Percentiles rank a stretch among this genome's conserved stretches.
Evolutionary conservation across 176 grass and related monocot genomes (phyloP).

Genomic region (Typha latifolia): DNA sequence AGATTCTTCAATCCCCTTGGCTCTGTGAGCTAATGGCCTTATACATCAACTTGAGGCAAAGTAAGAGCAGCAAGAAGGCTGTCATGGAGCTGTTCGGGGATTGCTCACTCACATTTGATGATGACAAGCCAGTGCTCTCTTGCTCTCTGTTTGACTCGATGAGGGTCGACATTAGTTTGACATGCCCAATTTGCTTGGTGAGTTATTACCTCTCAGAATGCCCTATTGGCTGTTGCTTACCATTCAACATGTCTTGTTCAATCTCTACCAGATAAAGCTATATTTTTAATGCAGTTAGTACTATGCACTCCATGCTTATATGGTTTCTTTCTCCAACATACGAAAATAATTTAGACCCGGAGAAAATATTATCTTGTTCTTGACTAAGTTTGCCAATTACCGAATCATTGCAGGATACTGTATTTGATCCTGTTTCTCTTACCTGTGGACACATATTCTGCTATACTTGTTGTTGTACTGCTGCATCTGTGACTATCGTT

Average conservation of each 20-base stretch:
- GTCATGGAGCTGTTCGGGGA: slow-evolving; percentile 58
- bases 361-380: not conserved
- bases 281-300: not conserved
- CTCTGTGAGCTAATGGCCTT: slow-evolving; percentile 79
- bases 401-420: slow-evolving; percentile 37
- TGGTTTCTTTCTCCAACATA: not conserved
- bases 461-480: slow-evolving; percentile 75
- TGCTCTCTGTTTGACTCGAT: slow-evolving; percentile 68
- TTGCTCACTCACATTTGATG: slow-evolving; percentile 55
- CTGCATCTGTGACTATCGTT: slow-evolving; percentile 64
- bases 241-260: too few relatives aligned
- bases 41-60: slow-evolving; percentile 70
- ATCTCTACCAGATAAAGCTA: too few relatives aligned
- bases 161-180: slow-evolving; percentile 68
- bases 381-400: not conserved
- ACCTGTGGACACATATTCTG: slow-evolving; percentile 85
- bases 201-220: slow-evolving; percentile 13
- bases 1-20: slow-evolving; percentile 95
- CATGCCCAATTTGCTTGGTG: slow-evolving; percentile 90
- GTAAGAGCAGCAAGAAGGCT: slow-evolving; percentile 27
- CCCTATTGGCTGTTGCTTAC: too few relatives aligned
- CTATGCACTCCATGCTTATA: too few relatives aligned
- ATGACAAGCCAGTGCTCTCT: slow-evolving; percentile 56
- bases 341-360: not conserved
- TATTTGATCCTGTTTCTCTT: slow-evolving; percentile 70